Conservation (phyloP, 176 grass and related monocot genomes). For the Leersia perrieri region DNA sequence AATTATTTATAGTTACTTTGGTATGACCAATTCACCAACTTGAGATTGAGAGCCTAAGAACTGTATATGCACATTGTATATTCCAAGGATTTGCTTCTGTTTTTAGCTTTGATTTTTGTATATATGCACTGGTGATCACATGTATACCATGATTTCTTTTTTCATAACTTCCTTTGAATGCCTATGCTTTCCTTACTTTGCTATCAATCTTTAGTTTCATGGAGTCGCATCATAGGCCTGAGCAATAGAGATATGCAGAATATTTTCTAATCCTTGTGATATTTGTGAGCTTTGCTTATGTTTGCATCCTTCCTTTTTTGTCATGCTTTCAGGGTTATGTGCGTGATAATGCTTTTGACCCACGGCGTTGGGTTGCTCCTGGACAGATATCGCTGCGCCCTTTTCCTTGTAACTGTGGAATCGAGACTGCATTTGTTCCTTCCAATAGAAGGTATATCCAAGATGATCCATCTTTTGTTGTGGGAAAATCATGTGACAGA, state of each 20-base stretch:
- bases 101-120: constrained; percentile 15
- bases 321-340: constrained; percentile 63
- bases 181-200: neutral
- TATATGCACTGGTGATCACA: neutral
- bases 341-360: constrained; percentile 79
- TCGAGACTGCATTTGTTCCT: constrained; percentile 51
- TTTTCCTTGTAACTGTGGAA: constrained; percentile 63
- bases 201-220: neutral
- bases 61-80: neutral
- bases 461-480: constrained; percentile 53
- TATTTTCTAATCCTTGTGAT: neutral
- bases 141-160: neutral
- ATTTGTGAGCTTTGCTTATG: constrained; percentile 3
- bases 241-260: neutral
- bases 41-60: constrained; percentile 4
- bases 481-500: constrained; percentile 86
- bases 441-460: constrained; percentile 43
- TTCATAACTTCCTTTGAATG: neutral
- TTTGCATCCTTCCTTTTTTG: constrained; percentile 14
- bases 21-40: neutral
- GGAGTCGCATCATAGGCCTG: neutral
- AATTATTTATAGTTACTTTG: constrained; percentile 9
- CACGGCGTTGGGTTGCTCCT: constrained; percentile 83
- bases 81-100: constrained; percentile 12
- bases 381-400: constrained; percentile 67